A percentile compares a stretch with the other conserved stretches of the same genome.
phyloP scores from a whole-genome alignment of 768 basidiomycete species.

The Macrolepiota fuliginosa region DNA sequence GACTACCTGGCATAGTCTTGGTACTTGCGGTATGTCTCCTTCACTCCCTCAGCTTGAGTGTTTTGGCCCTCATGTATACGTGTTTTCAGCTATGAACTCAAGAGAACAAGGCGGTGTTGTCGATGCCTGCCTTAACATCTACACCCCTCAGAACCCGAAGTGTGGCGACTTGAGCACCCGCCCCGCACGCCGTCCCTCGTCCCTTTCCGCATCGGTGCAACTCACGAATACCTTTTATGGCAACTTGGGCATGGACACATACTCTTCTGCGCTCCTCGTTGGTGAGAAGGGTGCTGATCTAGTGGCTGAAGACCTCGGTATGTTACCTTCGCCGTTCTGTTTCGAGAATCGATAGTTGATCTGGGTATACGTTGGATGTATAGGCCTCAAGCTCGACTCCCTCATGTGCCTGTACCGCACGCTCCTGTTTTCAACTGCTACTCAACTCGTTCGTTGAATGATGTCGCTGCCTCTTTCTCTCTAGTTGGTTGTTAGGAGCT shows the following conservation, averaged over 20 bases:
- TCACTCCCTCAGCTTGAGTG: too few relatives aligned
- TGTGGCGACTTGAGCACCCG: slow-evolving; percentile 69
- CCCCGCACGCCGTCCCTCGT: slow-evolving; percentile 41
- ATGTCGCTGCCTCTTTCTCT: too few relatives aligned
- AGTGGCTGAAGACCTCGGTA: slow-evolving; percentile 63
- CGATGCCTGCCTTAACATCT: slow-evolving; percentile 61
- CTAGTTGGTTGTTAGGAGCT: too few relatives aligned
- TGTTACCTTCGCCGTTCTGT: slow-evolving; percentile 7
- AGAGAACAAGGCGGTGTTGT: slow-evolving; percentile 65
- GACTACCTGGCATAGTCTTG: slow-evolving; percentile 76
- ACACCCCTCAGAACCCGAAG: slow-evolving; percentile 66
- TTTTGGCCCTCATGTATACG: background rate
- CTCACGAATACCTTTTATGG: slow-evolving; percentile 38
- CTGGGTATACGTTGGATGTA: background rate
- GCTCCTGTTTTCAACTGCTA: slow-evolving; percentile 55
- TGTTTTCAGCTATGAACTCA: slow-evolving; percentile 60
- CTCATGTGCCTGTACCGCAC: slow-evolving; percentile 69
- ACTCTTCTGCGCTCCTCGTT: slow-evolving; percentile 66
- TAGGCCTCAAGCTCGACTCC: slow-evolving; percentile 60
- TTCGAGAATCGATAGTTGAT: background rate
- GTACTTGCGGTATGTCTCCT: slow-evolving; percentile 42
- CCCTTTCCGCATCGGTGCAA: background rate
- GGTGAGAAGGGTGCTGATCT: slow-evolving; percentile 69
- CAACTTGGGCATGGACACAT: slow-evolving; percentile 71
- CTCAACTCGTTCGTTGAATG: slow-evolving; percentile 45